Base-by-base conservation (phyloP, 139 green algal species). In the Chloropicon primus region DNA sequence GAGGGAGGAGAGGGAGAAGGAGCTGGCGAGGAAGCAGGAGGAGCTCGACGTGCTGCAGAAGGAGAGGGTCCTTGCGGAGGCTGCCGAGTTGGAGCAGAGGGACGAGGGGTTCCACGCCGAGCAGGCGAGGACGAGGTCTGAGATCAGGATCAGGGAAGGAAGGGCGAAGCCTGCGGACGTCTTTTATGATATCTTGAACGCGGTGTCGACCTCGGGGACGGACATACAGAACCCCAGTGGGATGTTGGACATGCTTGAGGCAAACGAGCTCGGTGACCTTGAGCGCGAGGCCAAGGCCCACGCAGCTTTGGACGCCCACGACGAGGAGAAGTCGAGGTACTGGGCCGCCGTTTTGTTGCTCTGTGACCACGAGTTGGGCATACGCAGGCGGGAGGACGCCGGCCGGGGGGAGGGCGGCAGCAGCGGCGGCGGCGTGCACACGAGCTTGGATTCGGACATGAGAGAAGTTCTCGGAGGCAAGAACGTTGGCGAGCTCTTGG, bases 1-100 rank as follows among this genome's bases (percentile, higher is more conserved):
- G 2, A 84, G 92, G 25, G 89, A 92, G 78, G 90, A 97, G 77
- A 78, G 90, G 0, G 91, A 96, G 81, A 80, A 79, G 25, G 92
- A 96, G 84, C 89, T 88, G 27, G 85, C 79, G n/a, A 82, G 87
- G 24, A 85, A 90, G 79, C 90, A 95, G 75, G 92, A 94, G 80
- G 93, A 97, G 87, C 84, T 93, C 81, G 87, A 90, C 2, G 25
- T 90, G 75, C 83, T 94, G 22, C 82, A 93, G 82, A 83, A 90
- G 1, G 85, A 95, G 84, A 82, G 90, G 0, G 87, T 87, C 0
- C 73, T 84, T 0, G 87, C 88, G 1, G 92, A 96, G 80, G 90
- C 86, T 24, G 83, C 86, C 25, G 90, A 95, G 72, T 85, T 91
- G 73, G 90, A 96, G 81, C 81, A 85, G 27, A 94, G 94, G 82